Evolutionary conservation across 2,329 filamentous ascomycete genomes (phyloP).

Genomic region (Claviceps purpurea): DNA sequence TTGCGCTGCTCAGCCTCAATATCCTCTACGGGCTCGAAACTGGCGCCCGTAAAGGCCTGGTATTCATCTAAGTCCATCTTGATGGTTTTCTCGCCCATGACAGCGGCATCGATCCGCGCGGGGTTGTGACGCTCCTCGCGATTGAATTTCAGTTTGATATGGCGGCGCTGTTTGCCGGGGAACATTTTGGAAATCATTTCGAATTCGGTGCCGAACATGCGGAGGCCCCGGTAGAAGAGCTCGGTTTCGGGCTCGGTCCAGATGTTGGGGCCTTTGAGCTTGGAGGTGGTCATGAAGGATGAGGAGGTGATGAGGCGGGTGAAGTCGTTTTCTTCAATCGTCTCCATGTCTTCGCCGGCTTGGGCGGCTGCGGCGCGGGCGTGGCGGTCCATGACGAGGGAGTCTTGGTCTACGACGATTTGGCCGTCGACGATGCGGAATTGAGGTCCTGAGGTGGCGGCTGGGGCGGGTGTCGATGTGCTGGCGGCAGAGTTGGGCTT

Average conservation of each 20-base stretch:
- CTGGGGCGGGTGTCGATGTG: conserved; percentile 7
- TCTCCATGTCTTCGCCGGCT: conserved; percentile 39
- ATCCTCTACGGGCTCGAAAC: conserved; percentile 41
- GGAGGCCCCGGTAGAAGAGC: conserved; percentile 60
- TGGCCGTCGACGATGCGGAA: conserved; percentile 58
- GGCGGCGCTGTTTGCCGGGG: conserved; percentile 52
- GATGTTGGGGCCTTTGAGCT: conserved; percentile 47
- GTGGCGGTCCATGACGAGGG: conserved; percentile 55
- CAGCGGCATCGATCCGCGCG: conserved; percentile 45
- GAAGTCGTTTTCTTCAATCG: conserved; percentile 67
- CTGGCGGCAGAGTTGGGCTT: conserved; percentile 7
- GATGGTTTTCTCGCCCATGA: conserved; percentile 46
- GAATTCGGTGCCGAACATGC: conserved; percentile 74
- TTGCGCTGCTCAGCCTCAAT: conserved; percentile 42
- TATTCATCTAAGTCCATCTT: conserved; percentile 49
- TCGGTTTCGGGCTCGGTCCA: conserved; percentile 64
- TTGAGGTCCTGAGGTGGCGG: conserved; percentile 30
- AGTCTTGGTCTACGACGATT: conserved; percentile 57
- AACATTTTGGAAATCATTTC: conserved; percentile 69
- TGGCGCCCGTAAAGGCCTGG: conserved; percentile 36
- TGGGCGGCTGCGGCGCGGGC: conserved; percentile 41
- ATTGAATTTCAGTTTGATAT: conserved; percentile 73
- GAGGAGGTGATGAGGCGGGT: conserved; percentile 56
- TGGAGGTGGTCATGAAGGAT: conserved; percentile 49
- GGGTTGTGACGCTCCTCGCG: conserved; percentile 61